These are phyloP conservation scores for Plasmopara muralis DNA, from an alignment of 352 stramenopile genomes.

Conservation along the genomic window DNA sequence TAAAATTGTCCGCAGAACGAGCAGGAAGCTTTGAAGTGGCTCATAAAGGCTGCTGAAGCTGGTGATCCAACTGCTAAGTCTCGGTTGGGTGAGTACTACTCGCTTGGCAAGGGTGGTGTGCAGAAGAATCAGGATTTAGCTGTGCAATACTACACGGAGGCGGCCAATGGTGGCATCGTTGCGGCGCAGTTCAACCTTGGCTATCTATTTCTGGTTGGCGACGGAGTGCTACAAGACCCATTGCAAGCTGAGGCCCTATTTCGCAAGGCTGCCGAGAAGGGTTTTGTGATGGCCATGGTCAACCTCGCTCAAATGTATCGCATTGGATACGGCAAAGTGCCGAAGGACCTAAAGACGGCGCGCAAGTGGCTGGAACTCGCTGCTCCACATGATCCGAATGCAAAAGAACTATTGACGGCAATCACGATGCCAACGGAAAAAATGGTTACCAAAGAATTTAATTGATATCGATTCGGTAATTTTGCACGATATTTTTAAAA, in stretches of 20 bases:
- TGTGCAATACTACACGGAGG: slow-evolving; percentile 64
- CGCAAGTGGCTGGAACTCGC: slow-evolving; percentile 73
- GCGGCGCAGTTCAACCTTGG: slow-evolving; percentile 78
- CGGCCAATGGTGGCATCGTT: slow-evolving; percentile 44
- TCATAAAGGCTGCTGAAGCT: slow-evolving; percentile 64
- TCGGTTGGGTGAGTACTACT: slow-evolving; percentile 65
- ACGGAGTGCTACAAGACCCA: slow-evolving; percentile 47
- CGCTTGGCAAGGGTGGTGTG: slow-evolving; percentile 46
- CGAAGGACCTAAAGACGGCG: slow-evolving; percentile 50
- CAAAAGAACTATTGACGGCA: slow-evolving; percentile 61
- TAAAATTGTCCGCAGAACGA: slow-evolving; percentile 41
- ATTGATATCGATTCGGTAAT: background rate
- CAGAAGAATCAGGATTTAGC: slow-evolving; percentile 44
- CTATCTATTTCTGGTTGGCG: slow-evolving; percentile 60
- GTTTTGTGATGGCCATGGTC: slow-evolving; percentile 84
- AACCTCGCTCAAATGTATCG: slow-evolving; percentile 84
- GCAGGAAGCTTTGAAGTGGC: slow-evolving; percentile 56
- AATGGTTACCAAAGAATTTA: background rate
- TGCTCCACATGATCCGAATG: slow-evolving; percentile 65
- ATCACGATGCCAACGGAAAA: slow-evolving; percentile 20
- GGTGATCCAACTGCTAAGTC: slow-evolving; percentile 72
- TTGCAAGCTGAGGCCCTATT: slow-evolving; percentile 70
- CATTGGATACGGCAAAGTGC: slow-evolving; percentile 56
- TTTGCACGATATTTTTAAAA: slow-evolving; percentile 12
- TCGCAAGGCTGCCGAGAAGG: slow-evolving; percentile 60